A percentile compares a stretch with the other conserved stretches of the same genome.
Conservation (phyloP, 2,329 filamentous ascomycete genomes). For the Emydomyces testavorans region DNA sequence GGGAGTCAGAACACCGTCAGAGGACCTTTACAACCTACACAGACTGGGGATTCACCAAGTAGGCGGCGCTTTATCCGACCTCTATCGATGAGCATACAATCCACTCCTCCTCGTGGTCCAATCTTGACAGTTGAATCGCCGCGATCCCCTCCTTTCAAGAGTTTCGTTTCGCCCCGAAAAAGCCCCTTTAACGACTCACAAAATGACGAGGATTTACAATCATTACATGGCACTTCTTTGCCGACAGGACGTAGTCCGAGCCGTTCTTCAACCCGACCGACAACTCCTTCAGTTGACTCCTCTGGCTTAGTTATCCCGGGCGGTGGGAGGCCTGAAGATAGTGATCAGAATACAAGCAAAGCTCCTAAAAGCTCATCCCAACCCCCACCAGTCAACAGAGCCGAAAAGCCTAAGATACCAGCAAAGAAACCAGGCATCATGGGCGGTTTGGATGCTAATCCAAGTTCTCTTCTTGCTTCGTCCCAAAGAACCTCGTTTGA, state of each 20-base stretch:
- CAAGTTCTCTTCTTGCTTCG: conserved; percentile 21
- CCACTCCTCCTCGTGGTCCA: conserved; percentile 33
- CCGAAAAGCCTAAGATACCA: conserved; percentile 61
- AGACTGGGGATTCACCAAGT: conserved; percentile 38
- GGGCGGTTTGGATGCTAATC: conserved; percentile 26
- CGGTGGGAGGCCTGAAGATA: conserved; percentile 5
- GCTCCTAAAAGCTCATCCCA: conserved; percentile 34
- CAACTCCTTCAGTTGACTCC: conserved; percentile 35
- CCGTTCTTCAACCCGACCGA: conserved; percentile 21
- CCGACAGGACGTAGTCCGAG: background rate
- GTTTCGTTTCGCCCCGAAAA: conserved; percentile 7
- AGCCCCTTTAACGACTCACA: conserved; percentile 5
- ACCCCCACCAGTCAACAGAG: conserved; percentile 68
- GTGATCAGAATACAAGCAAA: conserved; percentile 20
- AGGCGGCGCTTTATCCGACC: conserved; percentile 49
- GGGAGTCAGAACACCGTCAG: background rate
- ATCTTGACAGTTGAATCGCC: conserved; percentile 36
- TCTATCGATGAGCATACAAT: conserved; percentile 35
- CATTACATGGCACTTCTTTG: background rate
- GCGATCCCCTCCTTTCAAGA: conserved; percentile 28
- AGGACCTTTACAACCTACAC: conserved; percentile 14
- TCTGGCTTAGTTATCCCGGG: conserved; percentile 37
- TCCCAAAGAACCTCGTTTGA: conserved; percentile 27
- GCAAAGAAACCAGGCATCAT: conserved; percentile 31
- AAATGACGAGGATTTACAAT: background rate